Evolutionary conservation across 306 rosid genomes (phyloP), one percentile per base, ranked within the genome.

Genomic region (Carpinus viminea): DNA sequence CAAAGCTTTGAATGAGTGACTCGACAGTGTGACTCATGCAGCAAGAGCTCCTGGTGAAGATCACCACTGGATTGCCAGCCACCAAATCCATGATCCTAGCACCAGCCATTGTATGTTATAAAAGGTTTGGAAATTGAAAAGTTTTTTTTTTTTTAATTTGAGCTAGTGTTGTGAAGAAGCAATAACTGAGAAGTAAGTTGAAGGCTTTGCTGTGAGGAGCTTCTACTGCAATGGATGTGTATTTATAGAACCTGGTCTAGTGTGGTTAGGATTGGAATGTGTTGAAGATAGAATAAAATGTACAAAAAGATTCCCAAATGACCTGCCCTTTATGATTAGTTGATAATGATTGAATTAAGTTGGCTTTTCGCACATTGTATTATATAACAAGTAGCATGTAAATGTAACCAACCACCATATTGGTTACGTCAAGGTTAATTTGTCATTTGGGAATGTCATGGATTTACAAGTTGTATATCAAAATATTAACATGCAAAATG

Each of bases 31-130:
- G 91, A 74, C 94, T 87, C 86, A 93, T 72, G 79, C 86, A 86
- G 26, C 94, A 89, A 3, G 83, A 82, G 74, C 78, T 88, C 89
- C 87, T 91, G 92, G 93, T 90, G 89, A 92, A 92, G 85, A 92
- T 88, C 87, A 90, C 97, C 85, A 92, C 89, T 5, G 91, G 88
- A 82, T 85, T 90, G 13, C 88, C 86, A 41, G 78, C 95, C 12
- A 90, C 94, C 89, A 90, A 51, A 61, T 85, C 79, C 31, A 83
- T 31, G 34, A 31, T 74, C 48, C 90, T 70, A 26, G 28, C 61
- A 4, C 79, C 2, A 31, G 34, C 89, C 93, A 91, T 83, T 4
- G 34, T 31, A 31, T 31, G 5, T 28, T 21, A 2, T 52, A 13
- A 75, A 0, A 20, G 9, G 28, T 36, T 38, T 0, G 12, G 21